Conservation (phyloP, 805 yeast species). For the Schwanniomyces occidentalis region DNA sequence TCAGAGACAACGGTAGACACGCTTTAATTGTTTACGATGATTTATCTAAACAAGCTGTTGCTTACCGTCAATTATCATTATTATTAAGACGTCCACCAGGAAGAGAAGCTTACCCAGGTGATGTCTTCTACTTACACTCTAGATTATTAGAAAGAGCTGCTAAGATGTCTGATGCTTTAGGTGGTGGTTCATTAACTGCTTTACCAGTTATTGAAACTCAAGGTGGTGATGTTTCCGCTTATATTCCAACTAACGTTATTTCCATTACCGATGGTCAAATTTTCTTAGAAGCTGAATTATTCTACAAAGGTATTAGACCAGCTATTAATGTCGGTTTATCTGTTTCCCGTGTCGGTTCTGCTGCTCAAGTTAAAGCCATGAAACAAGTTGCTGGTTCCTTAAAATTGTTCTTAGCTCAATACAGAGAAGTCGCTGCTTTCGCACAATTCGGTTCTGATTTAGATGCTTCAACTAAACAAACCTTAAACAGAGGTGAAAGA, state of each 20-base stretch:
- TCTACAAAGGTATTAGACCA: constrained; percentile 99
- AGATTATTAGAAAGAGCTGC: constrained; percentile 97
- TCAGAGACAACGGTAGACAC: constrained; percentile 99
- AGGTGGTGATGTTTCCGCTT: constrained; percentile 99
- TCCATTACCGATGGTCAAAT: constrained; percentile 98
- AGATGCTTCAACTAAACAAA: constrained; percentile 99
- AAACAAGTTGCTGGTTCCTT: constrained; percentile 99
- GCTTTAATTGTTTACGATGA: constrained; percentile 97
- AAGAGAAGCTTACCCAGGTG: constrained; percentile 97
- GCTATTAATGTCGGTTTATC: constrained; percentile 99
- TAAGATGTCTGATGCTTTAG: constrained; percentile 85
- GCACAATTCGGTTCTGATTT: constrained; percentile 99
- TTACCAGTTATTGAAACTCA: constrained; percentile 96
- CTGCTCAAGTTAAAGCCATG: constrained; percentile 99
- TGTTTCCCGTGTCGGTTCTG: constrained; percentile 99
- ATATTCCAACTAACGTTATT: constrained; percentile 96
- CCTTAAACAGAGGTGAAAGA: constrained; percentile 99
- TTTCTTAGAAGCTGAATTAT: constrained; percentile 98
- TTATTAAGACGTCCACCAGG: constrained; percentile 97
- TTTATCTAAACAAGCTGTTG: constrained; percentile 99
- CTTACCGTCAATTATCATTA: constrained; percentile 98
- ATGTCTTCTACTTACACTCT: constrained; percentile 93
- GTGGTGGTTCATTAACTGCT: constrained; percentile 95
- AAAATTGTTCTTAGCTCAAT: constrained; percentile 99
- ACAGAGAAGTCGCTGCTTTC: constrained; percentile 99